Base-by-base conservation (phyloP, 176 grass and related monocot genomes). In the Avena eriantha region DNA sequence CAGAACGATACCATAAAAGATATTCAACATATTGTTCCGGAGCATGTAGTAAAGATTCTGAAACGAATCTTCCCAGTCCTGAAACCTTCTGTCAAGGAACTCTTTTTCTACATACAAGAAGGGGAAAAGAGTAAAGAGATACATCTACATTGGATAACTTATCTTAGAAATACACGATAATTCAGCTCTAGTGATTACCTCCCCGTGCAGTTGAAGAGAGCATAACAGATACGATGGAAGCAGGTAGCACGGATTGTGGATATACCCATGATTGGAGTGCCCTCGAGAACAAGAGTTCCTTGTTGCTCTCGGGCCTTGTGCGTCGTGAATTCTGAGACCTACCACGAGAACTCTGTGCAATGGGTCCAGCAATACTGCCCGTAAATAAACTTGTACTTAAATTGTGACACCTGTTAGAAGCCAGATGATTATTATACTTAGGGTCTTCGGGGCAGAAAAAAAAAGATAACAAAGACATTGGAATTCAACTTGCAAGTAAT, bases 11-110 rank as follows among this genome's bases (percentile, higher is more conserved):
- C 97, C 97, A 99, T 99, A 99, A 85, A 99, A 99, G 11, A 99
- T 90, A 81, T 86, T 90, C 57, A 90, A 81, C 63, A 85, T 77
- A 72, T 94, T 94, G 77, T 93, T 99, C 90, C 97, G 90, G 41
- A 99, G 85, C 97, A 91, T 96, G 63, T 86, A 90, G 55, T 99
- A 99, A 71, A 99, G 90, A 90, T 88, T 92, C 46, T 88, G 83
- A 85, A 99, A 94, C 1, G 97, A 99, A 86, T 94, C 86, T 73
- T 94, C 94, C 97, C 97, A 96, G 35, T 94, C 92, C 50, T 90
- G 87, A 66, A 92, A 84, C 65, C 97, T 89, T 89, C 91, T 94
- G 47, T 82, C 35, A 80, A 96, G 84, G 72, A 99, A 96, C 7
- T 94, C 90, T 4, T 46, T 60, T 84, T 96, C 97, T 99, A 86